Percentiles rank a stretch among this genome's conserved stretches.
Evolutionary conservation across 176 grass and related monocot genomes (phyloP).

Genomic region (Oropetium thomaeum): DNA sequence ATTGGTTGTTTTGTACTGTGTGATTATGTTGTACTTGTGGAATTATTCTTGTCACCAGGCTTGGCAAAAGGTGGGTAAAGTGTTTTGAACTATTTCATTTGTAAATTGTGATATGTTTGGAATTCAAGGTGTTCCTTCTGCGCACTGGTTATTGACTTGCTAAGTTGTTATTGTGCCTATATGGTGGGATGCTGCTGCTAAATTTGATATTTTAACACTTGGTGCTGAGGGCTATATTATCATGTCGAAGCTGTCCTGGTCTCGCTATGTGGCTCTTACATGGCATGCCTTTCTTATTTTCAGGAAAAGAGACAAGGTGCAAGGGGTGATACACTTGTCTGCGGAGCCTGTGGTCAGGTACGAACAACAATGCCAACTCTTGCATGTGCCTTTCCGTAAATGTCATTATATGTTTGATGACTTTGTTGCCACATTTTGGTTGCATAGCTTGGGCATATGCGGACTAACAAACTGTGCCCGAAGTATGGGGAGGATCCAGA

Average conservation of each 20-base stretch:
- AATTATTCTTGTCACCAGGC: not conserved
- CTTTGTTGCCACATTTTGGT: slow-evolving; percentile 8
- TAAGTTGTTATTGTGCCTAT: not conserved
- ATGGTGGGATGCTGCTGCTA: slow-evolving; percentile 3
- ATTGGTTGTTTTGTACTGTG: not conserved
- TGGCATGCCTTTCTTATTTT: slow-evolving; percentile 40
- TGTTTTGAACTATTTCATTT: not conserved
- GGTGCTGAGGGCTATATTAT: slow-evolving; percentile 7
- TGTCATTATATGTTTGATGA: not conserved
- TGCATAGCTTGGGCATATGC: slow-evolving; percentile 89
- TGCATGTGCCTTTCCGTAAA: slow-evolving; percentile 12
- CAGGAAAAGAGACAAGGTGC: slow-evolving; percentile 81
- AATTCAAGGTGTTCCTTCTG: not conserved
- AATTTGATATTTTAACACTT: not conserved
- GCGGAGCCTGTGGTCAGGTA: slow-evolving; percentile 93
- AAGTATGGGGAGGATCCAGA: slow-evolving; percentile 87
- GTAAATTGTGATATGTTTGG: not conserved
- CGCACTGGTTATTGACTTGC: slow-evolving; percentile 5
- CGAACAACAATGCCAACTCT: slow-evolving; percentile 20
- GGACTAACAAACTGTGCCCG: slow-evolving; percentile 94
- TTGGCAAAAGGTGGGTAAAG: not conserved
- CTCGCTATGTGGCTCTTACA: slow-evolving; percentile 36
- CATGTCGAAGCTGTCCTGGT: slow-evolving; percentile 24
- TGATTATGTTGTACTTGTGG: not conserved
- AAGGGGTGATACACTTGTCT: slow-evolving; percentile 75